These are phyloP conservation scores for Malus orientalis DNA, from an alignment of 306 rosid genomes.

Conservation along the genomic window DNA sequence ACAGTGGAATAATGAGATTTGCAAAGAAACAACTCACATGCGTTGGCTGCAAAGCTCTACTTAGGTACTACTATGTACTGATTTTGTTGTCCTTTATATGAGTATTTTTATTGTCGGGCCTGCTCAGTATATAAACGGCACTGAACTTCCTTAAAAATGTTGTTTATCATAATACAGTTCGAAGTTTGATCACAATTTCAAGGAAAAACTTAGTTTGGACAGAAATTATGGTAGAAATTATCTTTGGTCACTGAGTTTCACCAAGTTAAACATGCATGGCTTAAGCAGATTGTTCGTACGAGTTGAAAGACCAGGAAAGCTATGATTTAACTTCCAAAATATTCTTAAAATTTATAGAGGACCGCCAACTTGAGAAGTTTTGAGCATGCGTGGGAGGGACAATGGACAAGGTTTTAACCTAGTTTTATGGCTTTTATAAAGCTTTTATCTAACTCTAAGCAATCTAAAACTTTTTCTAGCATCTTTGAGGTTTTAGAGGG, in stretches of 20 bases:
- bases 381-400: not conserved
- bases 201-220: too few species aligned
- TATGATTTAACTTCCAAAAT: not conserved
- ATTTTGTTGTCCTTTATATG: not conserved
- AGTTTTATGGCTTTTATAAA: not conserved
- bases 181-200: too few species aligned
- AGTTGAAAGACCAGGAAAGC: not conserved
- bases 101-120: conserved; percentile 2
- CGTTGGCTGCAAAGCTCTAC: conserved; percentile 89
- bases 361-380: not conserved
- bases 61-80: conserved; percentile 44
- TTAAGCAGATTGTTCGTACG: not conserved
- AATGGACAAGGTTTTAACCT: not conserved
- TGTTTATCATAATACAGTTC: not conserved
- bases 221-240: too few species aligned
- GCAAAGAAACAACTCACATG: conserved; percentile 82
- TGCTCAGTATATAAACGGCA: not conserved
- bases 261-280: not conserved
- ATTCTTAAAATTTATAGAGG: not conserved
- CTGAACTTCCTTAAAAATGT: not conserved
- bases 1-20: conserved; percentile 90
- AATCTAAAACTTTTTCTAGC: not conserved
- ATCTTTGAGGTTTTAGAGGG: not conserved
- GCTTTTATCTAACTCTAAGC: not conserved
- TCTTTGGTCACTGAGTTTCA: not conserved